Evolutionary conservation across 2,329 filamentous ascomycete species (phyloP).

Genomic region (Lasiodiplodia theobromae): DNA sequence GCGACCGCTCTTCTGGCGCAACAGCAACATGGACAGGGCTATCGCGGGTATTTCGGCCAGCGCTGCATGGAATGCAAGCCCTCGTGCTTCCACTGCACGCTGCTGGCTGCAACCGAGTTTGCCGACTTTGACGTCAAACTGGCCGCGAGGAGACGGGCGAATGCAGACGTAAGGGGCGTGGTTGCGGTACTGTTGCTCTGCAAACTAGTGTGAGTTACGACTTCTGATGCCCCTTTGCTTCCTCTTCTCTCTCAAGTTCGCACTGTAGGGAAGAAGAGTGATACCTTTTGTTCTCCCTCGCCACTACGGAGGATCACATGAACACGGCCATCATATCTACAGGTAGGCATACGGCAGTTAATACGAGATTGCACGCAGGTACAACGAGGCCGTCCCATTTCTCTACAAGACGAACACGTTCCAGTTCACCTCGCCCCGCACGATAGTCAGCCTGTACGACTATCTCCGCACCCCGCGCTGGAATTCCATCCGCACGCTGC

Average conservation of each 20-base stretch:
- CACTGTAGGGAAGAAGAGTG: background rate
- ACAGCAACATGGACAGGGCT: background rate
- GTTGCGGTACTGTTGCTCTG: background rate
- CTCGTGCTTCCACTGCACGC: constrained; percentile 18
- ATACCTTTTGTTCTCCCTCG: background rate
- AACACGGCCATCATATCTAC: background rate
- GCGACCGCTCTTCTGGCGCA: constrained; percentile 2
- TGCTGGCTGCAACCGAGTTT: constrained; percentile 10
- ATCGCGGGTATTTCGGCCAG: constrained; percentile 5
- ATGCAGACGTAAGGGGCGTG: constrained; percentile 18
- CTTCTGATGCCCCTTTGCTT: background rate
- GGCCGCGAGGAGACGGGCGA: constrained; percentile 9
- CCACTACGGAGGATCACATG: background rate
- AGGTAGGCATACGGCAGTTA: constrained; percentile 8
- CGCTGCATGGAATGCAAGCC: constrained; percentile 14
- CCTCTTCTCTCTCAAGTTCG: background rate
- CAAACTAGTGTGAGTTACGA: constrained; percentile 17
- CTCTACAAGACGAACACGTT: constrained; percentile 29
- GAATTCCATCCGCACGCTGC: constrained; percentile 25
- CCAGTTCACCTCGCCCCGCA: constrained; percentile 25
- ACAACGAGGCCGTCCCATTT: constrained; percentile 26
- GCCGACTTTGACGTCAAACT: constrained; percentile 11
- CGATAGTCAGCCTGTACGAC: constrained; percentile 13
- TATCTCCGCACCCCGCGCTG: constrained; percentile 14
- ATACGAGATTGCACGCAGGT: constrained; percentile 12